Base-by-base conservation (phyloP, 2,329 filamentous ascomycete species). In the Diaporthe amygdali region DNA sequence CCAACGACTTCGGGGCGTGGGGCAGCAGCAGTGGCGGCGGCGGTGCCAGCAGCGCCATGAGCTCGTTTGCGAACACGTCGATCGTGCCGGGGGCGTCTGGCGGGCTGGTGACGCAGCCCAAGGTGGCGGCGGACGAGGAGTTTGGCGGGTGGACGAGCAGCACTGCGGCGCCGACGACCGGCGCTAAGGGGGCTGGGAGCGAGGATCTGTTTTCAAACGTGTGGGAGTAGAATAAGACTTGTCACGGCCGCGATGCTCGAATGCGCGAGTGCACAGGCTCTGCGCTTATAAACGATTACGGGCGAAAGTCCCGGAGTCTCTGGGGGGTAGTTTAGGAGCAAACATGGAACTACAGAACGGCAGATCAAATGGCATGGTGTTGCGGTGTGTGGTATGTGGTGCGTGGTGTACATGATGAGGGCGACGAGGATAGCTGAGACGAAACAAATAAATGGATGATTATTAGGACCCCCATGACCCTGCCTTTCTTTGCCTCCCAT, bases 161-260 rank as follows among this genome's bases (percentile, higher is more conserved):
- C 88, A 77, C 88, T 75, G 76, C 85, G 83, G 85, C 82, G 39
- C 78, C 84, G 25, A 79, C 79, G 15, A 34, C 41, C 3, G 30
- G 22, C 51, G 4, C 30, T 3, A 73, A 73, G 69, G 89, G 89
- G 17, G 89, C 92, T 75, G 91, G 89, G 25, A 91, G 90, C 68
- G 96, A 98, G 75, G 96, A 98, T 83, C 81, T 98, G 77, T 98
- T 98, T 82, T 95, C 93, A 39, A 98, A 98, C 81, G 96, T 98
- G 63, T 98, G 96, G 96, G 89, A 95, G 84, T 98, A 82, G 78
- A 70, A 17, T 10, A 25, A 9, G 25, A n/a, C 37, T 10, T 46
- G 37, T 30, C 4, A 34, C 9, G 20, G 39, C 1, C 7, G 9
- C 17, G 37, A 37, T 47, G 46, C 6, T 44, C 9, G 22, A 9